Evolutionary conservation across 1,284 basidiomycete genomes (phyloP).

Genomic region (Fomes fomentarius): DNA sequence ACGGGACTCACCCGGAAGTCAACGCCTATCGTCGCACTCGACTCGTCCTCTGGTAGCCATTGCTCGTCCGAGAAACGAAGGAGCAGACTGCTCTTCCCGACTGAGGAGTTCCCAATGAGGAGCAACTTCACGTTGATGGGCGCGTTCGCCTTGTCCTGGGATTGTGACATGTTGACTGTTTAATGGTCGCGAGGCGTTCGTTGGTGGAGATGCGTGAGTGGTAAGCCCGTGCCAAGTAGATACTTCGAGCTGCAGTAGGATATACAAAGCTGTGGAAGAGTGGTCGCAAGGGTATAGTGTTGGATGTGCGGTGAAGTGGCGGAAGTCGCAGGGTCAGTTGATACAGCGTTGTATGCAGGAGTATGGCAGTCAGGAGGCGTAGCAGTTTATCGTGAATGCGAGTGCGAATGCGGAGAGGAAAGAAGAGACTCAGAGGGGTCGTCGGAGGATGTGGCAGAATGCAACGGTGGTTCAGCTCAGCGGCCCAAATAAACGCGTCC

Average conservation of each 20-base stretch:
- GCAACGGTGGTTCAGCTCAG: constrained; percentile 4
- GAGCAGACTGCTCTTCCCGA: constrained; percentile 90
- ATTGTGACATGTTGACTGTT: constrained; percentile 15
- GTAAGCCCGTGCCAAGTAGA: background rate
- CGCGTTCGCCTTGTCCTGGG: constrained; percentile 33
- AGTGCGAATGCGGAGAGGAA: too few species aligned
- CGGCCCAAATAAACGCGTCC: constrained; percentile 12
- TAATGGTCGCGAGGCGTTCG: background rate
- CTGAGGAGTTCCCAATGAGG: constrained; percentile 87
- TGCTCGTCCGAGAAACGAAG: constrained; percentile 96
- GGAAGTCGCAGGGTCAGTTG: too few species aligned
- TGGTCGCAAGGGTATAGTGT: too few species aligned
- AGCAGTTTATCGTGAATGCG: too few species aligned
- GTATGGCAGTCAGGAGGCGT: too few species aligned
- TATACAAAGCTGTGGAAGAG: too few species aligned
- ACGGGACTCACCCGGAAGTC: constrained; percentile 69
- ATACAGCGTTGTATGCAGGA: too few species aligned
- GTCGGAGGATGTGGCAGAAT: background rate
- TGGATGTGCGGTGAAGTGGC: too few species aligned
- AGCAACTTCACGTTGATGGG: constrained; percentile 69
- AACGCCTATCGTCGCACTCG: constrained; percentile 91
- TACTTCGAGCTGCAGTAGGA: too few species aligned
- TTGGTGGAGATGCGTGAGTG: background rate
- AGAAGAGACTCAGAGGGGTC: background rate
- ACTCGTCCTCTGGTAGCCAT: constrained; percentile 94